Percentiles rank a stretch among this genome's conserved stretches.
Conservation (phyloP, 2,329 filamentous ascomycete species). For the Clarireedia sp. region DNA sequence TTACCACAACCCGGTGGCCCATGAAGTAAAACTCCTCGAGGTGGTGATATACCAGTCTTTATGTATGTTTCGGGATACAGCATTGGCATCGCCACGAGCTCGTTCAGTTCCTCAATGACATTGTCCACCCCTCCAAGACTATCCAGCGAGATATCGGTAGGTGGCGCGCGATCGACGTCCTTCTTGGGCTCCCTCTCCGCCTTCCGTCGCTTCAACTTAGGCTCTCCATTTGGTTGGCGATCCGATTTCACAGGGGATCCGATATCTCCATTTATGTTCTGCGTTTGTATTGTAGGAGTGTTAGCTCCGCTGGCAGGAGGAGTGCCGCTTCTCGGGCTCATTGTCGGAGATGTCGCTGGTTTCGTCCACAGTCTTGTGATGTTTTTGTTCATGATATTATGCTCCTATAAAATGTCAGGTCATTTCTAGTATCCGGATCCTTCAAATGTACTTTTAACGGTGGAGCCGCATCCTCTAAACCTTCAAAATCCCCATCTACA, state of each 20-base stretch:
- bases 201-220: slow-evolving; percentile 58
- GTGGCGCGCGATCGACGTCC: slow-evolving; percentile 54
- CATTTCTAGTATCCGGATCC: background rate
- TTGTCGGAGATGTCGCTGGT: slow-evolving; percentile 22
- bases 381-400: slow-evolving; percentile 59
- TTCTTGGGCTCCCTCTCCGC: slow-evolving; percentile 38
- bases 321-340: slow-evolving; percentile 18
- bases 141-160: slow-evolving; percentile 57
- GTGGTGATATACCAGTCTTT: slow-evolving; percentile 58
- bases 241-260: slow-evolving; percentile 33
- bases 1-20: slow-evolving; percentile 83
- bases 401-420: slow-evolving; percentile 31
- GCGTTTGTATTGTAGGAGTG: slow-evolving; percentile 20
- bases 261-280: slow-evolving; percentile 13
- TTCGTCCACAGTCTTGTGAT: slow-evolving; percentile 52
- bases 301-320: slow-evolving; percentile 14
- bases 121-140: slow-evolving; percentile 72
- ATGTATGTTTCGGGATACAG: slow-evolving; percentile 58
- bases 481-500: slow-evolving; percentile 42
- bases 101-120: slow-evolving; percentile 60
- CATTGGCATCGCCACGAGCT: slow-evolving; percentile 67
- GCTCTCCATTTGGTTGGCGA: slow-evolving; percentile 56
- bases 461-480: slow-evolving; percentile 32
- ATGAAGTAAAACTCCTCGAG: slow-evolving; percentile 69
- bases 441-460: slow-evolving; percentile 24